Percentiles rank a stretch among this genome's conserved stretches.
Conservation (phyloP, 805 yeast species). For the Cyberlindnera misumaiensis region DNA sequence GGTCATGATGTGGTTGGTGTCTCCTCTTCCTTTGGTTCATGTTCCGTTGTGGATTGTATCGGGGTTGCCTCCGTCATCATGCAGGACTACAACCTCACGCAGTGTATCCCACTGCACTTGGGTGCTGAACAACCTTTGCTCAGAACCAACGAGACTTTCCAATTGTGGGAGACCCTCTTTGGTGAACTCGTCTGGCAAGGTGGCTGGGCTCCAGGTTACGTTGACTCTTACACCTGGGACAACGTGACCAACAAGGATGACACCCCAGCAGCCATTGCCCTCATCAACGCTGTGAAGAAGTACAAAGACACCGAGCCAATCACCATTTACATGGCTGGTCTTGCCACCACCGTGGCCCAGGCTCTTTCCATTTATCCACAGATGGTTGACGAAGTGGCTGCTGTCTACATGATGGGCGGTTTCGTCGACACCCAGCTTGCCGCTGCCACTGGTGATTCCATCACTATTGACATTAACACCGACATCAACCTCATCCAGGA, state of each 20-base stretch:
- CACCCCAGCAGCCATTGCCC: constrained; percentile 32
- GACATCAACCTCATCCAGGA: constrained; percentile 38
- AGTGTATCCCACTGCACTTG: constrained; percentile 30
- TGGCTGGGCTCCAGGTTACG: constrained; percentile 29
- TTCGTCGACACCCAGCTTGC: constrained; percentile 35
- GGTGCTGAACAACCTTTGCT: constrained; percentile 35
- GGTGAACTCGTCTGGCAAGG: constrained; percentile 39
- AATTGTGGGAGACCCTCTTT: constrained; percentile 30
- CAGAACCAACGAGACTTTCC: constrained; percentile 34
- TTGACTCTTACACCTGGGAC: constrained; percentile 27
- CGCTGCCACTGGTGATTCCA: constrained; percentile 26
- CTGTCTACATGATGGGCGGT: constrained; percentile 38
- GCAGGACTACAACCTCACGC: constrained; percentile 27
- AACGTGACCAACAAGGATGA: constrained; percentile 27
- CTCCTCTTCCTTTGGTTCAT: constrained; percentile 33
- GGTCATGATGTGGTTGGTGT: constrained; percentile 35
- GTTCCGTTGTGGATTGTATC: constrained; percentile 33
- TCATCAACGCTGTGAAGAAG: constrained; percentile 33
- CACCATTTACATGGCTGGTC: constrained; percentile 35
- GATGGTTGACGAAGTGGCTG: constrained; percentile 32
- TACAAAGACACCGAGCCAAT: constrained; percentile 31
- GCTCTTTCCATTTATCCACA: constrained; percentile 34
- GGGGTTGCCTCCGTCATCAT: constrained; percentile 28
- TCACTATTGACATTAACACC: constrained; percentile 33
- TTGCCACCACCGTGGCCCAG: constrained; percentile 40